Evolutionary conservation across 164 flowering plant genomes (phyloP).

Genomic region (Cinnamomum micranthum): DNA sequence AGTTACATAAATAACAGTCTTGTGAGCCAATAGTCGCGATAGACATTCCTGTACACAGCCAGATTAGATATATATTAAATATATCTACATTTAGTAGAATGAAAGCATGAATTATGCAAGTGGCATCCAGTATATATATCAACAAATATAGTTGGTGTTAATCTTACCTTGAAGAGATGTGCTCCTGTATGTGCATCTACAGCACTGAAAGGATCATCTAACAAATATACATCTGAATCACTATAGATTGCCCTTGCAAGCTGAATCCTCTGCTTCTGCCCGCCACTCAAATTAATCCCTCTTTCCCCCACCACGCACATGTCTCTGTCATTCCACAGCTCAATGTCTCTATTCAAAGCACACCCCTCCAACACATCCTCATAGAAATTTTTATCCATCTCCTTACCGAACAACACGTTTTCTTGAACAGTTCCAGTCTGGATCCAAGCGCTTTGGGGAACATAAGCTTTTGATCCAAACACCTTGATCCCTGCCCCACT

Average conservation of each 20-base stretch:
- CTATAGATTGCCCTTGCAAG: slow-evolving; percentile 74
- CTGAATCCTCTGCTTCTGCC: slow-evolving; percentile 84
- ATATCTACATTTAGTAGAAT: background rate
- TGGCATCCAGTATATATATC: background rate
- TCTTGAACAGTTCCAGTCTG: slow-evolving; percentile 78
- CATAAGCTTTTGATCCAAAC: slow-evolving; percentile 70
- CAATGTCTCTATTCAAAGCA: slow-evolving; percentile 62
- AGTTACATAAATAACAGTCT: slow-evolving; percentile 76
- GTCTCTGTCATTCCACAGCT: slow-evolving; percentile 64
- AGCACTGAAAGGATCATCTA: slow-evolving; percentile 92
- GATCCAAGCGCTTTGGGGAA: slow-evolving; percentile 84
- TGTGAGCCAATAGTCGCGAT: slow-evolving; percentile 40
- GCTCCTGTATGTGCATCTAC: slow-evolving; percentile 88
- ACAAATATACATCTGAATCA: slow-evolving; percentile 63
- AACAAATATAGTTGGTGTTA: background rate
- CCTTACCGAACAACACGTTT: slow-evolving; percentile 74
- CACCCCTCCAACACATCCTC: slow-evolving; percentile 59
- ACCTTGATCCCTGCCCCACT: slow-evolving; percentile 51
- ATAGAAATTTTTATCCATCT: slow-evolving; percentile 45
- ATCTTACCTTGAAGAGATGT: slow-evolving; percentile 61
- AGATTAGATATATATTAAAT: background rate
- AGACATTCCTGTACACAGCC: slow-evolving; percentile 59
- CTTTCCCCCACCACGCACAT: slow-evolving; percentile 64
- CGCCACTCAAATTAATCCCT: slow-evolving; percentile 82
- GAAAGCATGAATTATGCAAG: background rate